Evolutionary conservation across 169 alveolate genomes (phyloP).

Genomic region (Babesia ovata): DNA sequence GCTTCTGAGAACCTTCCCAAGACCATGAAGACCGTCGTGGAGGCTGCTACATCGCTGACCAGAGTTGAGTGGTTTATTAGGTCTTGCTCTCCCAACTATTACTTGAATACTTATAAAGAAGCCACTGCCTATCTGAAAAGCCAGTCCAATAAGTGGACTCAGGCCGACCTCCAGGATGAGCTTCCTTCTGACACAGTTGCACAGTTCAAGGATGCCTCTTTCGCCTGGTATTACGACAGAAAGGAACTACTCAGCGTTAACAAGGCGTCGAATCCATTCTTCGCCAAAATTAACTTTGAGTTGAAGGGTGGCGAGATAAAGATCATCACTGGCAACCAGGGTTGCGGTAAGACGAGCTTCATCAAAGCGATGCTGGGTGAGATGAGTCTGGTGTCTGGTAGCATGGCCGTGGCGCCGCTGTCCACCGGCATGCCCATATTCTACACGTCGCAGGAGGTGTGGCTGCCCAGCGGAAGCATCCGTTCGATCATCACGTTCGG

Average conservation of each 20-base stretch:
- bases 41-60: constrained; percentile 1
- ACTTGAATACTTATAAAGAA: not conserved
- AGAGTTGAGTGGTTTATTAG: constrained; percentile 20
- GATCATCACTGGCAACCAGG: constrained; percentile 56
- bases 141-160: not conserved
- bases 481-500: constrained; percentile 53
- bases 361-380: constrained; percentile 53
- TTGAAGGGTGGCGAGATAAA: constrained; percentile 35
- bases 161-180: not conserved
- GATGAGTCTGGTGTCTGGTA: constrained; percentile 56
- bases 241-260: constrained; percentile 9
- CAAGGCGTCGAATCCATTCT: not conserved
- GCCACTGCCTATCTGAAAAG: not conserved
- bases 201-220: constrained; percentile 33
- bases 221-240: constrained; percentile 26
- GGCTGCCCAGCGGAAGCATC: constrained; percentile 42
- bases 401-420: constrained; percentile 64
- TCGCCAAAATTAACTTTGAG: constrained; percentile 16
- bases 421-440: constrained; percentile 58
- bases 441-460: constrained; percentile 34
- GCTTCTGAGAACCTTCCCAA: constrained; percentile 20
- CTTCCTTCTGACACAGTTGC: constrained; percentile 24
- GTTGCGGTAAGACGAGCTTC: constrained; percentile 61
- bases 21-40: constrained; percentile 11
- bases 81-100: constrained; percentile 20